phyloP scores from a whole-genome alignment of 2,329 filamentous ascomycete genomes.

The Byssochlamys sp. region DNA sequence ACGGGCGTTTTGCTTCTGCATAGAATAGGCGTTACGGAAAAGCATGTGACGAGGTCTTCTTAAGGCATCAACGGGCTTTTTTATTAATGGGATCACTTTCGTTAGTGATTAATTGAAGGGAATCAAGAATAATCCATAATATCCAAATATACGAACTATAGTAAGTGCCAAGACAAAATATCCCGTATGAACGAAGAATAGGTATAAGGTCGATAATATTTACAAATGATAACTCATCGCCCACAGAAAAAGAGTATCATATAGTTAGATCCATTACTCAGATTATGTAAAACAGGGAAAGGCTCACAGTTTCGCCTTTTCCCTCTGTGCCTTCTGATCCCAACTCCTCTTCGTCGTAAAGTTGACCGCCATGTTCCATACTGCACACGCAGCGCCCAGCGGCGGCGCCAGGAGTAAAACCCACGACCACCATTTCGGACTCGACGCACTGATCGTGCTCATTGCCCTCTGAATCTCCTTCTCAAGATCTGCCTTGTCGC shows the following conservation, averaged over 20 bases:
- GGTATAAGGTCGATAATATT: neutral
- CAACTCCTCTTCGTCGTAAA: constrained; percentile 60
- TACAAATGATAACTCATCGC: neutral
- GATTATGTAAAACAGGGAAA: neutral
- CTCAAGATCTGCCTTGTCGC: constrained; percentile 59
- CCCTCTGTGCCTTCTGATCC: constrained; percentile 50
- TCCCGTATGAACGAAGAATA: neutral
- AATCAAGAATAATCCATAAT: no score
- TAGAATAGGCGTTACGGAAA: neutral
- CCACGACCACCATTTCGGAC: constrained; percentile 79
- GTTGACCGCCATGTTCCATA: constrained; percentile 66
- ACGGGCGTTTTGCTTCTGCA: neutral
- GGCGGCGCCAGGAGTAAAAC: constrained; percentile 60
- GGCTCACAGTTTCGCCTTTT: constrained; percentile 51
- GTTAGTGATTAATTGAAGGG: neutral
- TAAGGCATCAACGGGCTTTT: neutral
- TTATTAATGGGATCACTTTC: neutral
- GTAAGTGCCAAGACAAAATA: neutral
- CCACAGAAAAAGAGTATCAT: neutral
- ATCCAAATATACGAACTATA: no score
- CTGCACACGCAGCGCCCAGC: constrained; percentile 56
- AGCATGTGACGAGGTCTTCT: neutral
- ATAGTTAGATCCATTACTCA: neutral
- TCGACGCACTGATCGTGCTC: constrained; percentile 49
- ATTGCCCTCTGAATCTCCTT: constrained; percentile 59